Conservation (phyloP, 108 stramenopile genomes). For the Mediolabrus comicus region DNA sequence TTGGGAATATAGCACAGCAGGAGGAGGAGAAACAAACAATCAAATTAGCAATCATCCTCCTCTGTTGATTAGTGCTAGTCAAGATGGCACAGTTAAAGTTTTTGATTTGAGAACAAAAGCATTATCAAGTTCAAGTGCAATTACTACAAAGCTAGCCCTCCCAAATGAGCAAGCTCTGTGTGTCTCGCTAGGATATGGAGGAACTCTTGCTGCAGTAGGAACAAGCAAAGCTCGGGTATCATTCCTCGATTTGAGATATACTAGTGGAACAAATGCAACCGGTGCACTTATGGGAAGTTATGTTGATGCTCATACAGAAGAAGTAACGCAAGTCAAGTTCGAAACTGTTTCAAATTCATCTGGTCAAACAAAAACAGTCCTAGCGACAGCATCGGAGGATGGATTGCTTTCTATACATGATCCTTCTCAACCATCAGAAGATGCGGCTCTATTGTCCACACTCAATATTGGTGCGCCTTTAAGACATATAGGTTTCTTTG, state of each 20-base stretch:
- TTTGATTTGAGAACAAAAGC: constrained; percentile 59
- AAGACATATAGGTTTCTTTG: constrained; percentile 77
- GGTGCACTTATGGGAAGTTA: constrained; percentile 63
- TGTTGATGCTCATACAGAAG: constrained; percentile 80
- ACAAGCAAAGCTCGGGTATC: constrained; percentile 65
- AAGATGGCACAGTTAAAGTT: constrained; percentile 60
- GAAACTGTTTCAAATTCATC: constrained; percentile 38
- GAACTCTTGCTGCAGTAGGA: constrained; percentile 76
- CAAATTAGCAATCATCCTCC: constrained; percentile 8
- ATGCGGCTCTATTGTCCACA: constrained; percentile 65
- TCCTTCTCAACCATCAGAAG: constrained; percentile 78
- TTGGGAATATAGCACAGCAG: not conserved
- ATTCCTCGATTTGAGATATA: constrained; percentile 68
- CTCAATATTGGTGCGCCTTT: constrained; percentile 67
- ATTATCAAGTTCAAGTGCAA: constrained; percentile 9
- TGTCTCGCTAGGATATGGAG: constrained; percentile 75
- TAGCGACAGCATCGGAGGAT: constrained; percentile 81
- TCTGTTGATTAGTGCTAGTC: constrained; percentile 50
- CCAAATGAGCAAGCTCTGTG: constrained; percentile 63
- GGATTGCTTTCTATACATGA: constrained; percentile 76
- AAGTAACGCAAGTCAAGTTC: constrained; percentile 74
- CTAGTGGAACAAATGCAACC: constrained; percentile 10
- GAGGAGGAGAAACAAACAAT: not conserved
- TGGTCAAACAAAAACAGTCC: constrained; percentile 20
- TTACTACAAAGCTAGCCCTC: constrained; percentile 19